phyloP scores from a whole-genome alignment of 2,329 filamentous ascomycete species.

The Fusarium phyllophilum region DNA sequence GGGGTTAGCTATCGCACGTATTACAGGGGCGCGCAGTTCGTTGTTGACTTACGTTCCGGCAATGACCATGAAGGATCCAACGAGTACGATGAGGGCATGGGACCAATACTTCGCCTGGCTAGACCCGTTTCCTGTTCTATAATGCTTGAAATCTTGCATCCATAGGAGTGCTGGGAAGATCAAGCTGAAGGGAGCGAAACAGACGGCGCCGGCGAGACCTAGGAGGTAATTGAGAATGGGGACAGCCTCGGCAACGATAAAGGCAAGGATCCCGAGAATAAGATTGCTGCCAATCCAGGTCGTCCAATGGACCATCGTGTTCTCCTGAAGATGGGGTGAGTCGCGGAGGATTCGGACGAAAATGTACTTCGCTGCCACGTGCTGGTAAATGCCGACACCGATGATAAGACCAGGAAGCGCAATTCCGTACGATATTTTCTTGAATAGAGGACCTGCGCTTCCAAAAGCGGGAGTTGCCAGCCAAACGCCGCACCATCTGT shows the following conservation, averaged over 20 bases:
- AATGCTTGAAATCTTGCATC: background rate
- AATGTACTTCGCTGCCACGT: background rate
- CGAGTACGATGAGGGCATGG: background rate
- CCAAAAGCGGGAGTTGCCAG: background rate
- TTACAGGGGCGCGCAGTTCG: accelerated
- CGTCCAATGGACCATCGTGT: background rate
- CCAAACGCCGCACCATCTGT: slow-evolving; percentile 3
- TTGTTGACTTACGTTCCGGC: background rate
- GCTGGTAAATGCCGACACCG: background rate
- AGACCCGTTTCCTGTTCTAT: accelerated
- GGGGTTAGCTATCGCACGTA: background rate
- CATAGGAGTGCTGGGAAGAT: background rate
- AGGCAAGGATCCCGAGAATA: background rate
- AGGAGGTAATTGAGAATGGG: background rate
- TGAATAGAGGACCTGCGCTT: background rate
- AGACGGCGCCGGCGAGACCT: background rate
- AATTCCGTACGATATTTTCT: slow-evolving; percentile 2
- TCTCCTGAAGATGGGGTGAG: background rate
- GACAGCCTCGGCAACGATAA: background rate
- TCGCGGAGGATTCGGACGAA: background rate
- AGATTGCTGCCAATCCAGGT: slow-evolving; percentile 4
- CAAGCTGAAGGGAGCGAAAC: background rate
- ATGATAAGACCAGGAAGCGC: slow-evolving; percentile 1
- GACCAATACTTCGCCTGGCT: background rate
- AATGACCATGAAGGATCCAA: background rate